These are phyloP conservation scores for Dactylella cylindrospora DNA, from an alignment of 2,329 filamentous ascomycete genomes.

Conservation along the genomic window DNA sequence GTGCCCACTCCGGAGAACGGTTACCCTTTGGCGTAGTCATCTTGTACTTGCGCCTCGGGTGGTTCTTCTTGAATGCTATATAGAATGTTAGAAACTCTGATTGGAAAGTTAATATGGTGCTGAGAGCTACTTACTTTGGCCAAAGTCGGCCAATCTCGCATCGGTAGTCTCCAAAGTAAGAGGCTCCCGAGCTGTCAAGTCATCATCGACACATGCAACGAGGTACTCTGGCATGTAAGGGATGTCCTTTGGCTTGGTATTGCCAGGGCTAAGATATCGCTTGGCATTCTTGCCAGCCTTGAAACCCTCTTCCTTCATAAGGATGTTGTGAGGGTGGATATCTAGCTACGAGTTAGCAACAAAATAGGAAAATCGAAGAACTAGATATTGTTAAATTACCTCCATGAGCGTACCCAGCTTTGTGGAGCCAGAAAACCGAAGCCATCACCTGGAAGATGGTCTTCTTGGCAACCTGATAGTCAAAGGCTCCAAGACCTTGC, in stretches of 20 bases:
- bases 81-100: constrained; percentile 1
- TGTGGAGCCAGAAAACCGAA: constrained; percentile 31
- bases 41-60: constrained; percentile 29
- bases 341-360: no score
- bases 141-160: constrained; percentile 37
- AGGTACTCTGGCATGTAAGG: constrained; percentile 36
- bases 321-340: constrained; percentile 41
- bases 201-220: constrained; percentile 36
- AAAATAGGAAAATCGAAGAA: background rate
- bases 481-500: constrained; percentile 27
- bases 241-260: constrained; percentile 28
- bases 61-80: constrained; percentile 39
- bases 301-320: constrained; percentile 41
- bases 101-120: background rate
- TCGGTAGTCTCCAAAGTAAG: constrained; percentile 34
- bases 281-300: constrained; percentile 32
- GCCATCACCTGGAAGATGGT: constrained; percentile 29
- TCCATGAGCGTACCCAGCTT: constrained; percentile 38
- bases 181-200: constrained; percentile 25
- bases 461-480: constrained; percentile 32
- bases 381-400: constrained; percentile 5
- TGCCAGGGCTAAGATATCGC: constrained; percentile 15
- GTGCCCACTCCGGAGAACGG: constrained; percentile 32
- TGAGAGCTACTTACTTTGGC: constrained; percentile 17
- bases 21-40: constrained; percentile 41